Evolutionary conservation across 352 stramenopile genomes (phyloP).

Genomic region (Pythium rishiriense): DNA sequence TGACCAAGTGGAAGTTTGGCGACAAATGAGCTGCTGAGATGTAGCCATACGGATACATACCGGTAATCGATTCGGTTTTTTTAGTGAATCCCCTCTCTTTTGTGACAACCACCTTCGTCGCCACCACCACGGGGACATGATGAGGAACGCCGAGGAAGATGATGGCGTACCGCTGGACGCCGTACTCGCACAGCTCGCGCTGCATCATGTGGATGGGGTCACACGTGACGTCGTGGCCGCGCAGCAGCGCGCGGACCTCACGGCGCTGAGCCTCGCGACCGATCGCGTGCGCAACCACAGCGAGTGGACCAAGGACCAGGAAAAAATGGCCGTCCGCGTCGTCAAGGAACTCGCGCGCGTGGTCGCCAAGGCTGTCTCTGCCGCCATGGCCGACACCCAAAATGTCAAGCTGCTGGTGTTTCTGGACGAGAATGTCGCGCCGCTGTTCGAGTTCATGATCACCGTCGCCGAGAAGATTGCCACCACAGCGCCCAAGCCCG

Average conservation of each 20-base stretch:
- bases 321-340: slow-evolving; percentile 16
- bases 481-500: background rate
- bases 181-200: slow-evolving; percentile 8
- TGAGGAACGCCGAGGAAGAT: slow-evolving; percentile 1
- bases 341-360: slow-evolving; percentile 29
- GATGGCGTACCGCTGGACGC: background rate
- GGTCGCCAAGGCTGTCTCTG: slow-evolving; percentile 9
- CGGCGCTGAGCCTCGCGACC: slow-evolving; percentile 1
- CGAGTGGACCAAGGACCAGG: slow-evolving; percentile 16
- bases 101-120: slow-evolving; percentile 1
- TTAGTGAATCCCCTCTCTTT: background rate
- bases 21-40: slow-evolving; percentile 21
- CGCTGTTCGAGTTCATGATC: slow-evolving; percentile 23
- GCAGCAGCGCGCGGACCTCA: background rate
- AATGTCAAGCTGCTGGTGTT: slow-evolving; percentile 26
- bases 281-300: background rate
- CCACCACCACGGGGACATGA: slow-evolving; percentile 1
- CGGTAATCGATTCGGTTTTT: background rate
- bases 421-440: slow-evolving; percentile 28
- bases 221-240: slow-evolving; percentile 13
- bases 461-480: slow-evolving; percentile 6
- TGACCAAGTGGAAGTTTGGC: slow-evolving; percentile 36
- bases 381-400: slow-evolving; percentile 1
- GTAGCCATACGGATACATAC: background rate
- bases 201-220: slow-evolving; percentile 14